Evolutionary conservation across 768 basidiomycete genomes (phyloP).

Genomic region (Hericium erinaceus): DNA sequence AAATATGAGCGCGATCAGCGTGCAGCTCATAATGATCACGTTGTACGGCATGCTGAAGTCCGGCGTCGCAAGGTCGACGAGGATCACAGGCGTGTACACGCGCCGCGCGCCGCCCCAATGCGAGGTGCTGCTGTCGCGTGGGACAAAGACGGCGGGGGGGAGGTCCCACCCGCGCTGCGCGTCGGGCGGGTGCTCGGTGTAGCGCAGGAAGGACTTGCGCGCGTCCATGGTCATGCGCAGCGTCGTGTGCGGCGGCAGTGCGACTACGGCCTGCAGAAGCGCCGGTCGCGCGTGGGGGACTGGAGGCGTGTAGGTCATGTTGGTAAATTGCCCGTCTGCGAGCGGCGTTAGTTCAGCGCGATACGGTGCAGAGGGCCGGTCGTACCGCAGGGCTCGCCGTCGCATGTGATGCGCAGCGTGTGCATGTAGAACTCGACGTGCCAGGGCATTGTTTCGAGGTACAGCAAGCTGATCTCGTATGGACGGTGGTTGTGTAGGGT

Average conservation of each 20-base stretch:
- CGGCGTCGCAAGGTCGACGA: constrained; percentile 93
- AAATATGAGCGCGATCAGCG: constrained; percentile 86
- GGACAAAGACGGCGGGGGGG: constrained; percentile 72
- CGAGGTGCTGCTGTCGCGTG: constrained; percentile 7
- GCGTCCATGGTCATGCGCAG: constrained; percentile 64
- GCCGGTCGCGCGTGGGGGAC: constrained; percentile 67
- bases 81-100: constrained; percentile 73
- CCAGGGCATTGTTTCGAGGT: constrained; percentile 92
- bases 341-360: not conserved
- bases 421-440: constrained; percentile 83
- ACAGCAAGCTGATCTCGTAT: constrained; percentile 39
- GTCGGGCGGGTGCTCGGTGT: constrained; percentile 94
- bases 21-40: constrained; percentile 94
- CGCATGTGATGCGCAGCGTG: constrained; percentile 48
- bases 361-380: not conserved
- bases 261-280: constrained; percentile 61
- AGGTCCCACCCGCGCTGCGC: constrained; percentile 94
- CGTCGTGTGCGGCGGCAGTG: constrained; percentile 58
- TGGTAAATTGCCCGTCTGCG: constrained; percentile 53
- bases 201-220: constrained; percentile 78
- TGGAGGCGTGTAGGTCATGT: constrained; percentile 59
- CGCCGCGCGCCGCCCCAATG: constrained; percentile 20
- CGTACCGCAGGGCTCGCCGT: constrained; percentile 40
- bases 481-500: constrained; percentile 49
- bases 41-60: constrained; percentile 99